Conservation (phyloP, 805 yeast species). For the Hanseniaspora taiwanica region DNA sequence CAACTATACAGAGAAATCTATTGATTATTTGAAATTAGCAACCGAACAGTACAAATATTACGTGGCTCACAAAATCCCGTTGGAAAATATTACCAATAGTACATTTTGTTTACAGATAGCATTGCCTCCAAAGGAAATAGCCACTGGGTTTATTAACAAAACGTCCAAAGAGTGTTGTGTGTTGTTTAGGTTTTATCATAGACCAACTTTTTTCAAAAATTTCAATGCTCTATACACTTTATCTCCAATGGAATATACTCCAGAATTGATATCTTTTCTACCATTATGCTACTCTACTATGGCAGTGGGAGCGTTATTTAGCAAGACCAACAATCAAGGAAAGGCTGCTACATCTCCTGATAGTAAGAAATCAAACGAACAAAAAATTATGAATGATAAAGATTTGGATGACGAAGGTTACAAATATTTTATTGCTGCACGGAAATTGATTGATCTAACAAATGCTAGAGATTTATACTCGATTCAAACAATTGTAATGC, state of each 20-base stretch:
- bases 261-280: slow-evolving; percentile 63
- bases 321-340: slow-evolving; percentile 24
- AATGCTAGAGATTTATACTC: slow-evolving; percentile 74
- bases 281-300: slow-evolving; percentile 75
- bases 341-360: too few relatives aligned
- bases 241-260: slow-evolving; percentile 63
- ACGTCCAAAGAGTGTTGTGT: slow-evolving; percentile 86
- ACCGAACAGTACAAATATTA: slow-evolving; percentile 5
- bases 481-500: slow-evolving; percentile 77
- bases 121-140: slow-evolving; percentile 65
- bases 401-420: slow-evolving; percentile 53
- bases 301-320: slow-evolving; percentile 77
- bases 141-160: slow-evolving; percentile 56
- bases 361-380: too few relatives aligned
- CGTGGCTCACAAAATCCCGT: neutral
- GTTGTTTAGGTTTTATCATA: slow-evolving; percentile 70
- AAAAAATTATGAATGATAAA: slow-evolving; percentile 16
- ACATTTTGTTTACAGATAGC: slow-evolving; percentile 37
- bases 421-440: slow-evolving; percentile 71
- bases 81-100: neutral
- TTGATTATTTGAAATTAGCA: slow-evolving; percentile 2
- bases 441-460: slow-evolving; percentile 74
- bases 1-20: neutral
- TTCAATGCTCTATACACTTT: slow-evolving; percentile 65
- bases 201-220: slow-evolving; percentile 68